These are phyloP conservation scores for Mycocentrospora acerina DNA, from an alignment of 2,329 filamentous ascomycete species.

Conservation along the genomic window DNA sequence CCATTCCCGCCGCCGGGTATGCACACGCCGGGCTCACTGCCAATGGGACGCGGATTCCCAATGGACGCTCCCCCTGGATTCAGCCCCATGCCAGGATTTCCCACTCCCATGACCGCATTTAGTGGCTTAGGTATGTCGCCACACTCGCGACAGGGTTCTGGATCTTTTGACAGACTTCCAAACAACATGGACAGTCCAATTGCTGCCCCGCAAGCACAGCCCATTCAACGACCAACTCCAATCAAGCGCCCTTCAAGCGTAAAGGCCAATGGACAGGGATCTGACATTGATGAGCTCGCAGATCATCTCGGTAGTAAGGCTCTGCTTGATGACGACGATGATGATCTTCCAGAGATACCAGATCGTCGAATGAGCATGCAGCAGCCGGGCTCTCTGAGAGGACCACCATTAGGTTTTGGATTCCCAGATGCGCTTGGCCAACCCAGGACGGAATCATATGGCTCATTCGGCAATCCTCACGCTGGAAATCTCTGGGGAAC, in stretches of 20 bases:
- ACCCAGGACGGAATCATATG: conserved; percentile 35
- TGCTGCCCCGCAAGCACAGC: conserved; percentile 59
- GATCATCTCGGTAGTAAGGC: conserved; percentile 89
- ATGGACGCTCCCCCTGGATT: conserved; percentile 54
- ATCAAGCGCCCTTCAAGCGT: conserved; percentile 84
- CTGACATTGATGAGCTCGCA: conserved; percentile 70
- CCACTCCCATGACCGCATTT: conserved; percentile 41
- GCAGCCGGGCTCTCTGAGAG: conserved; percentile 31
- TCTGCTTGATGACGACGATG: conserved; percentile 64
- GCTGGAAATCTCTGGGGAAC: conserved; percentile 46
- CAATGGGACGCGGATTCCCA: conserved; percentile 58
- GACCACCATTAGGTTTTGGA: conserved; percentile 33
- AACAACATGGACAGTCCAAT: conserved; percentile 59
- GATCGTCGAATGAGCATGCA: conserved; percentile 47
- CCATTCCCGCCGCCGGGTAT: conserved; percentile 61
- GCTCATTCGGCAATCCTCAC: conserved; percentile 31
- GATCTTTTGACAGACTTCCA: conserved; percentile 56
- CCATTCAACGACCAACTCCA: conserved; percentile 79
- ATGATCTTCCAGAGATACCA: conserved; percentile 63
- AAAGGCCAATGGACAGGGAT: conserved; percentile 53
- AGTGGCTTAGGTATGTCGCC: conserved; percentile 46
- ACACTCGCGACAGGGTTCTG: conserved; percentile 77
- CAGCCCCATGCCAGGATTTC: conserved; percentile 43
- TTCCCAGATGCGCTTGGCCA: conserved; percentile 38
- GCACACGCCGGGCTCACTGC: conserved; percentile 56